phyloP scores from a whole-genome alignment of 768 basidiomycete genomes.

The Lyophyllum shimeji region DNA sequence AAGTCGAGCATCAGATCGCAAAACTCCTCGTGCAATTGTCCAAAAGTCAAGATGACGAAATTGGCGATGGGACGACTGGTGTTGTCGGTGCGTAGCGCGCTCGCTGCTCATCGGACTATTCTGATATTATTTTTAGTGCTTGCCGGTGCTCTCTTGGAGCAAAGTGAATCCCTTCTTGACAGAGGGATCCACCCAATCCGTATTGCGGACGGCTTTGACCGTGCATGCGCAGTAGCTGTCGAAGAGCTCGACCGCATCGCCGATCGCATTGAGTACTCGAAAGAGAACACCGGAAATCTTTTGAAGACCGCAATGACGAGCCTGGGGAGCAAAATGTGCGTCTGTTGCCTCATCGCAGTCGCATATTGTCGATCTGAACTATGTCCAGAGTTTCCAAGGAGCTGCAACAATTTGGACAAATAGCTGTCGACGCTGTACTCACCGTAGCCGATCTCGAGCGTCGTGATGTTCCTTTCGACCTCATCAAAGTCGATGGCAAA shows the following conservation, averaged over 20 bases:
- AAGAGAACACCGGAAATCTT: slow-evolving; percentile 80
- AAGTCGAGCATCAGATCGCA: slow-evolving; percentile 98
- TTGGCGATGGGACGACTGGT: slow-evolving; percentile 98
- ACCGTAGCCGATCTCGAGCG: slow-evolving; percentile 94
- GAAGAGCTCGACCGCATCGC: slow-evolving; percentile 89
- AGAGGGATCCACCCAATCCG: slow-evolving; percentile 99
- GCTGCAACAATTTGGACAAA: slow-evolving; percentile 91
- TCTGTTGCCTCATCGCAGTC: slow-evolving; percentile 5
- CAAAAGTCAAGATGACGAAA: slow-evolving; percentile 99
- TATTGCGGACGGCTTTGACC: slow-evolving; percentile 98
- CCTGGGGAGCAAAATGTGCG: slow-evolving; percentile 96
- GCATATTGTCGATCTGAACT: not conserved
- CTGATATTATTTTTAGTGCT: slow-evolving; percentile 56
- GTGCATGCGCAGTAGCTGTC: slow-evolving; percentile 88
- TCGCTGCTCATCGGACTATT: slow-evolving; percentile 1
- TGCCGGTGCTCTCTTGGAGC: slow-evolving; percentile 95
- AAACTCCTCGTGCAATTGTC: slow-evolving; percentile 96
- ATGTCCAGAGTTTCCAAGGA: slow-evolving; percentile 89
- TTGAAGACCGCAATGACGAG: slow-evolving; percentile 95
- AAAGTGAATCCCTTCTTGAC: slow-evolving; percentile 95
- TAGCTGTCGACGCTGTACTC: slow-evolving; percentile 96
- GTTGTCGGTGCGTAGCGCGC: slow-evolving; percentile 80
- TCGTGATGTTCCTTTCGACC: slow-evolving; percentile 93
- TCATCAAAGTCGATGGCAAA: slow-evolving; percentile 99
- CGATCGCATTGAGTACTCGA: slow-evolving; percentile 85